Base-by-base conservation (phyloP, 805 yeast genomes). In the Saturnispora halmiae region DNA sequence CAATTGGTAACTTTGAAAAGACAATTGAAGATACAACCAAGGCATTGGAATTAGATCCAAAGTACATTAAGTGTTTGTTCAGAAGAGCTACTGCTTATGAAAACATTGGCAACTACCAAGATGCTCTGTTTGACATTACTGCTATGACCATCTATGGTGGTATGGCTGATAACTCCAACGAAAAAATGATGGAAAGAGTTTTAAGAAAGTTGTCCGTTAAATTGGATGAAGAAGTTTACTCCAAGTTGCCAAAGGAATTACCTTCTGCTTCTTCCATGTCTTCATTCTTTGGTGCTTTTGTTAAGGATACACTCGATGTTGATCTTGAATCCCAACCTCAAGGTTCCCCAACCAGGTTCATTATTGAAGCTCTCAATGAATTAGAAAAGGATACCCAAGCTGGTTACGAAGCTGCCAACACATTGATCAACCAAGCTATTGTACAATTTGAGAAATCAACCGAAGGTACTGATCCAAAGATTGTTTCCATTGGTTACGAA, bases 11-110 rank as follows among this genome's bases (percentile, higher is more conserved):
- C 47, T 78, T 76, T 58, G 86, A 84, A 52, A 80, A 86, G 59
- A 95, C 88, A 35, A 72, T 92, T 48, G 83, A 77, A 51, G 96
- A 87, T 60, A 82, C 96, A 43, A 76, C 95, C 16, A 73, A 72
- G 46, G 98, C 97, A 22, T 72, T 92, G 54, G 72, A 77, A 53
- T 66, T 90, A 54, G 82, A 86, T 60, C 95, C 95, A 10, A 90
- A 82, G 59, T 90, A 92, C 65, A 68, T 84, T 54, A 92, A 92
- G 67, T 92, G 96, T 63, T 69, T 87, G 47, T 67, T 85, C 54
- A 85, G 99, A 65, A 82, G 98, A 64, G 96, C 96, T 26, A 76
- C 80, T 50, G 94, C 96, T 25, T 81, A 82, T 60, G 98, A 92
- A 66, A 73, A 76, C 49, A 63, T 86, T 47, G 94, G 77, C 52